Base-by-base conservation (phyloP, 176 grass and related monocot species). In the Calamus simplicifolius region DNA sequence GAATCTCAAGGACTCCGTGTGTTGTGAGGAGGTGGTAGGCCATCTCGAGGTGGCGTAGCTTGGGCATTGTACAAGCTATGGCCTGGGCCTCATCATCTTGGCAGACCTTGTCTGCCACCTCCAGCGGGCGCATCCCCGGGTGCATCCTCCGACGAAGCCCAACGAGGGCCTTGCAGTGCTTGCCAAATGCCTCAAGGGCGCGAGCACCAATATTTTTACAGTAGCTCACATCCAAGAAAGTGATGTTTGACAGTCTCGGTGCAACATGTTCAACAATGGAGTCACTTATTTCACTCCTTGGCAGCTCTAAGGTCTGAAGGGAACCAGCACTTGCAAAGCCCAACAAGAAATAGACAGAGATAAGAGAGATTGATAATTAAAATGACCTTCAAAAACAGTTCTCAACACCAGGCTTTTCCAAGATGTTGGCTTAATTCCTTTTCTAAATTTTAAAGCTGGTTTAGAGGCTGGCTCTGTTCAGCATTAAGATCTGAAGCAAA, bases 281-380 rank as follows among this genome's bases (percentile, higher is more conserved):
- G 61, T 98, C 85, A 23, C 81, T 98, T 75, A 98, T 93, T 76
- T 98, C 80, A 28, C 94, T 98, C 58, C 94, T 58, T 3, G 94
- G 87, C 13, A 98, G 78, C 81, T 98, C 94, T 58, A 98, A 51
- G 2, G 76, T 83, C 66, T 74, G 73, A 17, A 98, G 75, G 17
- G 88, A 75, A 23, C 73, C 65, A 7, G 87, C 88, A 30, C 94
- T 98, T 27, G 23, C 16, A 18, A 26, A 75, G 29, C 31, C 5
- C 15, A 16, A 4, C 71, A 35, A 64, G 35, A 43, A 35, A 43
- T 43, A 13, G 35, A 43, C 8, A 43, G 35, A 43, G 1, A 43
- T 43, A 43, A 43, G 35, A 43, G 10, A 43, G 35, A 43, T 43
- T 43, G 8, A 43, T 12, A 43, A 43, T 10, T 23, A 23, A 27